A percentile compares a stretch with the other conserved stretches of the same genome.
Conservation (phyloP, 2,329 filamentous ascomycete genomes). For the Acarospora socialis region DNA sequence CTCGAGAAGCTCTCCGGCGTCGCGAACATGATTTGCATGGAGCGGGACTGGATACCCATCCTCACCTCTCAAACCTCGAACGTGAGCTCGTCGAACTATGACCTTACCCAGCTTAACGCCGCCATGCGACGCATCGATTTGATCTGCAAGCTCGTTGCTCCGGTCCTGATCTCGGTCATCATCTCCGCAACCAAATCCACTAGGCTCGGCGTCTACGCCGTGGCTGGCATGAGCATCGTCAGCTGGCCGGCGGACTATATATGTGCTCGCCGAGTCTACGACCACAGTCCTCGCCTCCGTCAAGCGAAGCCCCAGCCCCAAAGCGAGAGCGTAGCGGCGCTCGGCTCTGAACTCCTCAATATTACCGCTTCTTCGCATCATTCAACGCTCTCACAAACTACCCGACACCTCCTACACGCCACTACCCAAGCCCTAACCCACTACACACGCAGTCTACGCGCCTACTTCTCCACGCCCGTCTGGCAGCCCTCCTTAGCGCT, state of each 20-base stretch:
- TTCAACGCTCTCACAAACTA: too few relatives aligned
- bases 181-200: constrained; percentile 31
- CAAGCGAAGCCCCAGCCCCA: too few relatives aligned
- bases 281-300: constrained; percentile 18
- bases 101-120: constrained; percentile 26
- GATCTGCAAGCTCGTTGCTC: constrained; percentile 41
- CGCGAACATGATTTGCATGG: constrained; percentile 33
- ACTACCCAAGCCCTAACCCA: background rate
- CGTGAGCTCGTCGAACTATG: background rate
- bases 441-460: constrained; percentile 11
- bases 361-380: too few relatives aligned
- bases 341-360: background rate
- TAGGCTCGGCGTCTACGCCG: constrained; percentile 31
- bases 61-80: background rate
- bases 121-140: constrained; percentile 44
- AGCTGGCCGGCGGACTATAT: constrained; percentile 28
- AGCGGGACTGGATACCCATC: constrained; percentile 30
- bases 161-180: constrained; percentile 36
- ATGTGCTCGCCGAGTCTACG: constrained; percentile 29
- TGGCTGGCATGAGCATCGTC: constrained; percentile 30
- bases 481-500: constrained; percentile 24
- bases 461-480: constrained; percentile 17
- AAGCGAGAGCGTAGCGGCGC: background rate
- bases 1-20: constrained; percentile 29
- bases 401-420: too few relatives aligned